A percentile compares a stretch with the other conserved stretches of the same genome.
Conservation (phyloP, 2,329 filamentous ascomycete genomes). For the Nemania sp. region DNA sequence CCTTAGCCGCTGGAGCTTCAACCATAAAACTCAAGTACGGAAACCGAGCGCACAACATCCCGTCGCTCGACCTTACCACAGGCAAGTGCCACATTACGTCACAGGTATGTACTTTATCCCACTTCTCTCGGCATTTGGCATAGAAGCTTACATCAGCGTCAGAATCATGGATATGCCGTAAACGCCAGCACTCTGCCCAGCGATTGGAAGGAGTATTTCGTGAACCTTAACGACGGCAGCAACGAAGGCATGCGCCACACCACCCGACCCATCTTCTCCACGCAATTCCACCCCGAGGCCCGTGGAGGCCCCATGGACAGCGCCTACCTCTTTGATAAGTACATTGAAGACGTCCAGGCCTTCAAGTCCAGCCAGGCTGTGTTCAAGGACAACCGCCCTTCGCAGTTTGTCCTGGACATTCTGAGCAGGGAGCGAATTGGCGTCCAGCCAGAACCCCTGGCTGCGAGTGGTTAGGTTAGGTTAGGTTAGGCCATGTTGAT, state of each 20-base stretch:
- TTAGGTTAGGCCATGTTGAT: too few species aligned
- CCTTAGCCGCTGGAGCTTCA: constrained; percentile 81
- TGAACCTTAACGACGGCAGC: constrained; percentile 95
- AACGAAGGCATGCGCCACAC: constrained; percentile 98
- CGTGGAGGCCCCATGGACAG: constrained; percentile 97
- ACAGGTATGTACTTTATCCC: background rate
- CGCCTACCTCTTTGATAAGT: constrained; percentile 94
- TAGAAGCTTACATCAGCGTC: too few species aligned
- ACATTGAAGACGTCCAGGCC: constrained; percentile 83
- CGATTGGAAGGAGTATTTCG: constrained; percentile 97
- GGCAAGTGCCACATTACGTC: constrained; percentile 90
- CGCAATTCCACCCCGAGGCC: constrained; percentile 98
- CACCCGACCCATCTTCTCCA: constrained; percentile 94
- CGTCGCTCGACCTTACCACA: constrained; percentile 89
- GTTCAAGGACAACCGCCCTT: constrained; percentile 85
- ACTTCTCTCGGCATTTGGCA: too few species aligned
- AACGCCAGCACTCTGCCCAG: constrained; percentile 78
- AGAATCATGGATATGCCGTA: constrained; percentile 98
- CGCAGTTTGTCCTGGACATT: constrained; percentile 85
- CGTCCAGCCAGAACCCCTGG: constrained; percentile 70
- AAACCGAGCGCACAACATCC: constrained; percentile 98
- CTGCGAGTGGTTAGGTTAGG: constrained; percentile 35
- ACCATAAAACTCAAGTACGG: constrained; percentile 99
- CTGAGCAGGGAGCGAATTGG: constrained; percentile 93
- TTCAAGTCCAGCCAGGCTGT: constrained; percentile 84